Percentiles rank a stretch among this genome's conserved stretches.
Conservation (phyloP, 108 stramenopile species). For the Skeletonema menzelii region DNA sequence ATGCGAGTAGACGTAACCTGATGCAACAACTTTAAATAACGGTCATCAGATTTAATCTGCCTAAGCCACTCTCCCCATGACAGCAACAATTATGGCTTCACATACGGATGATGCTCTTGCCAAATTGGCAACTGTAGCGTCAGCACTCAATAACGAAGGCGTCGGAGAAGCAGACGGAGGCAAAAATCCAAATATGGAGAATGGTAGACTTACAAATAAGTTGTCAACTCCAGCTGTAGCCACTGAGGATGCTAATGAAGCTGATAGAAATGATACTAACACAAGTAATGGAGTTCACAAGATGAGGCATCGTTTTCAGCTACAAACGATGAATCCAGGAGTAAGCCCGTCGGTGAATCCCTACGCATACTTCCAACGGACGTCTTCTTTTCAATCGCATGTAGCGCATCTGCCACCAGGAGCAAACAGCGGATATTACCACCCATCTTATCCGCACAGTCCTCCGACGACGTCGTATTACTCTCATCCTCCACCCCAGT, state of each 20-base stretch:
- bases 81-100: background rate
- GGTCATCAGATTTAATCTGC: background rate
- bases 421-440: background rate
- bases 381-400: background rate
- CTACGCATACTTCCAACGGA: background rate
- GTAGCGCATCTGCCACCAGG: background rate
- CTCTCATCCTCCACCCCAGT: background rate
- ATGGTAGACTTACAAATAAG: background rate
- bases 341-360: background rate
- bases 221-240: background rate
- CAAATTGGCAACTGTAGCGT: background rate
- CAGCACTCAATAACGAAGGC: background rate
- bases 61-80: background rate
- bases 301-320: background rate
- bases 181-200: background rate
- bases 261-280: background rate
- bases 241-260: background rate
- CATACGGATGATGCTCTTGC: background rate
- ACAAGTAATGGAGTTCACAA: background rate
- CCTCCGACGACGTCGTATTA: background rate
- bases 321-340: background rate
- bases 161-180: background rate
- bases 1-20: background rate
- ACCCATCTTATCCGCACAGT: background rate
- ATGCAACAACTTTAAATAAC: background rate